A percentile compares a stretch with the other conserved stretches of the same genome.
Conservation (phyloP, 352 stramenopile species). For the Pythium folliculosum region DNA sequence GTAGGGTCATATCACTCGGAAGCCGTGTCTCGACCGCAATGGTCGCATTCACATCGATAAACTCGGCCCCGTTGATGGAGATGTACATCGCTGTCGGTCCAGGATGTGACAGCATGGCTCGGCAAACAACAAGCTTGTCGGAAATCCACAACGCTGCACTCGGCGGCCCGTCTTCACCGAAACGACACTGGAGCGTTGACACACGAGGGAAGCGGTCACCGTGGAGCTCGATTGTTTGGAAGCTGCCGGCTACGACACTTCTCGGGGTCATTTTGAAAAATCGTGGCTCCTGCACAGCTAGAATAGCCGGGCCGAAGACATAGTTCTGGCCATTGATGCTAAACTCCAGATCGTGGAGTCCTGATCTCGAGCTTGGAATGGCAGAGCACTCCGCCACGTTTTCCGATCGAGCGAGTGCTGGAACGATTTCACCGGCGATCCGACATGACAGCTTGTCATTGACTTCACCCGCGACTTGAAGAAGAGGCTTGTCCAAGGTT, state of each 20-base stretch:
- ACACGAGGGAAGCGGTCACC: slow-evolving; percentile 45
- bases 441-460: background rate
- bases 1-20: background rate
- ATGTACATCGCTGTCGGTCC: slow-evolving; percentile 22
- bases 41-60: slow-evolving; percentile 30
- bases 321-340: slow-evolving; percentile 28
- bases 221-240: slow-evolving; percentile 23
- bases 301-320: slow-evolving; percentile 3
- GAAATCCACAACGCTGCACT: slow-evolving; percentile 25
- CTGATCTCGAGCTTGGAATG: background rate
- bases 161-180: slow-evolving; percentile 28
- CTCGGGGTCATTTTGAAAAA: slow-evolving; percentile 5
- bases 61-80: slow-evolving; percentile 59
- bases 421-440: slow-evolving; percentile 3
- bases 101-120: slow-evolving; percentile 28
- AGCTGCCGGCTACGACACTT: background rate
- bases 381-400: background rate
- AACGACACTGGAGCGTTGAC: slow-evolving; percentile 42
- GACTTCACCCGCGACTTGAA: background rate
- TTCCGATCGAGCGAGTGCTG: background rate
- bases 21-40: slow-evolving; percentile 34
- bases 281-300: slow-evolving; percentile 12
- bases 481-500: background rate
- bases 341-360: background rate
- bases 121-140: slow-evolving; percentile 16